These are phyloP conservation scores for Nevesoporus exiguus DNA, from an alignment of 768 basidiomycete species.

Conservation along the genomic window DNA sequence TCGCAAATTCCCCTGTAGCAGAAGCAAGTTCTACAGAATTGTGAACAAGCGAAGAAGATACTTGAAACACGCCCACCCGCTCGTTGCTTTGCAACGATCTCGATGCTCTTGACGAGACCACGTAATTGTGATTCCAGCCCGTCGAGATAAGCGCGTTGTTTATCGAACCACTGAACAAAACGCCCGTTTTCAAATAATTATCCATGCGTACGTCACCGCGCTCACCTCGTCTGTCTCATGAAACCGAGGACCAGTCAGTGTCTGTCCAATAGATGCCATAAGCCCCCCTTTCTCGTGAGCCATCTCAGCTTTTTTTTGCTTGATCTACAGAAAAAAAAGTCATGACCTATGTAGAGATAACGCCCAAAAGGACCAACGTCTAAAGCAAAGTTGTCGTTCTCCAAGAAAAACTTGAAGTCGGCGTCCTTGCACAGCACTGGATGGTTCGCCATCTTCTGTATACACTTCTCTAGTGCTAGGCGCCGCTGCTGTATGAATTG, in stretches of 20 bases:
- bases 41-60: not conserved
- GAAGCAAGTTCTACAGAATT: conserved; percentile 55
- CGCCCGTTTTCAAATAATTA: not conserved
- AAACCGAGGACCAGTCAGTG: conserved; percentile 75
- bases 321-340: conserved; percentile 54
- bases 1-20: conserved; percentile 77
- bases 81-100: conserved; percentile 79
- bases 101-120: conserved; percentile 82
- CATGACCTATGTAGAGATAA: not conserved
- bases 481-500: conserved; percentile 88
- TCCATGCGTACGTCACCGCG: not conserved
- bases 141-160: conserved; percentile 80
- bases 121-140: conserved; percentile 87
- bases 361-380: conserved; percentile 57
- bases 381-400: conserved; percentile 85
- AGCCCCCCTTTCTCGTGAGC: conserved; percentile 78
- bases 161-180: conserved; percentile 82
- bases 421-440: conserved; percentile 85
- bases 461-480: conserved; percentile 80
- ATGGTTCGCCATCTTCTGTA: conserved; percentile 91
- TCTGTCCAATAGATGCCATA: conserved; percentile 79
- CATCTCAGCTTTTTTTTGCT: conserved; percentile 77
- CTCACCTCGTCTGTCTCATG: conserved; percentile 84
- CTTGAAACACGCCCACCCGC: conserved; percentile 45
- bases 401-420: conserved; percentile 87